Base-by-base conservation (phyloP, 2,329 filamentous ascomycete species). In the Lomentospora prolificans region DNA sequence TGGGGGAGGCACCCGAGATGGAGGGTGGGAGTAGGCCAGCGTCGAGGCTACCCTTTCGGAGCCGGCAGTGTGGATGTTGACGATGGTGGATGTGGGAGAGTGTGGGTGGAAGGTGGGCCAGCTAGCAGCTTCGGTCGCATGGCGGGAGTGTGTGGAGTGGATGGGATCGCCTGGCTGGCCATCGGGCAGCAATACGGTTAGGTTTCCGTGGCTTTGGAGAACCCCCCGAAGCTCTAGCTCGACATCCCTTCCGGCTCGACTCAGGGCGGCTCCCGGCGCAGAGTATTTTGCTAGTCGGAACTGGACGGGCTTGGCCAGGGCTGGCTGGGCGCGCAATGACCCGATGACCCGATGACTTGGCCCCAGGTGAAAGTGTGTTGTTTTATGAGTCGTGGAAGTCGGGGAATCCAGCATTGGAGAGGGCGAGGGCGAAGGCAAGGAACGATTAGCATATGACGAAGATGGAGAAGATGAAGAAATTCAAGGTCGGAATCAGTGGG, bases 1-100 rank as follows among this genome's bases (percentile, higher is more conserved):
- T 48, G 44, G 44, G 44, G 44, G 44, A 48, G 44, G 44, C 44
- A 48, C 44, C 22, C 22, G 36, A 41, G 36, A 41, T 41, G 36
- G 36, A 41, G 36, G 36, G 36, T 41, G 36, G 36, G 36, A 39
- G 33, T 39, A 39, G 17, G 9, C 4, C 14, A 39, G 33, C 19
- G 36, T 41, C 36, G 19, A 41, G n/a, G 36, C 36, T 41, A 17
- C n/a, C 36, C 36, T n/a, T 41, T 17, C n/a, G 36, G 36, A 41
- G 36, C 36, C 36, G 36, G 36, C 36, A 41, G 19, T 41, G 36
- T 41, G 36, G 36, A 17, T 41, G 36, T 14, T 39, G 36, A 39
- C 36, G 36, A 39, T 39, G 36, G 14, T 12, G 36, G 36, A 39
- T 39, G 36, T 41, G 36, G 36, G 36, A 7, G 36, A 41, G 36